Evolutionary conservation across 2,329 filamentous ascomycete species (phyloP), one percentile per base, ranked within the genome.

Genomic region (Fulvia fulva): DNA sequence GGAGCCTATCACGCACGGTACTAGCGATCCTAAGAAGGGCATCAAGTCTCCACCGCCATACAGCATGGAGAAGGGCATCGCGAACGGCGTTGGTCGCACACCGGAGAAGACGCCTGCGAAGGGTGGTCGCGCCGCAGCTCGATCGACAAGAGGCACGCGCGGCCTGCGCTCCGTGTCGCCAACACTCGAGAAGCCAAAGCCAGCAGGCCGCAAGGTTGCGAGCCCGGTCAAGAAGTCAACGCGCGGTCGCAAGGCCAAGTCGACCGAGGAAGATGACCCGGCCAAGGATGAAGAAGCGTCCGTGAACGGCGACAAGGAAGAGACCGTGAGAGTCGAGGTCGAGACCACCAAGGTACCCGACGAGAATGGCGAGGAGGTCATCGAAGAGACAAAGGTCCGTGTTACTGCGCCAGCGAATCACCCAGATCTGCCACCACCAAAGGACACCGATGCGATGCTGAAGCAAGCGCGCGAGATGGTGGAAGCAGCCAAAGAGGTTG

Each of bases 401-500:
- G 80, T 94, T 11, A 88, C 94, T 63, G 81, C 94, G 70, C 89
- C 91, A 3, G 80, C 84, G 9, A 83, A 82, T 54, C 78, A 81
- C 47, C 79, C 84, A 0, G 84, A 90, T 60, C 81, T 91, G 8
- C 83, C 86, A 12, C 86, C 90, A 0, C 88, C 91, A 63, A 89
- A 94, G 67, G 87, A 91, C 1, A 52, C 51, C 5, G 83, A 88
- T 57, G 83, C 87, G 56, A 91, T 97, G 88, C 87, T 97, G 59
- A 87, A 87, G 26, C 86, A 90, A 68, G 94, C 94, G 30, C 91
- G 88, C 76, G 84, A 87, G 65, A 96, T 97, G 90, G 92, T 97
- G 5, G 83, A 88, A 62, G 86, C 86, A 64, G 87, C 87, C 30
- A 80, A 86, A 60, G 83, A 81, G 57, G 75, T 78, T 9, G 76